Evolutionary conservation across 2,329 filamentous ascomycete species (phyloP), one percentile per base, ranked within the genome.

Genomic region (Westerdykella ornata): DNA sequence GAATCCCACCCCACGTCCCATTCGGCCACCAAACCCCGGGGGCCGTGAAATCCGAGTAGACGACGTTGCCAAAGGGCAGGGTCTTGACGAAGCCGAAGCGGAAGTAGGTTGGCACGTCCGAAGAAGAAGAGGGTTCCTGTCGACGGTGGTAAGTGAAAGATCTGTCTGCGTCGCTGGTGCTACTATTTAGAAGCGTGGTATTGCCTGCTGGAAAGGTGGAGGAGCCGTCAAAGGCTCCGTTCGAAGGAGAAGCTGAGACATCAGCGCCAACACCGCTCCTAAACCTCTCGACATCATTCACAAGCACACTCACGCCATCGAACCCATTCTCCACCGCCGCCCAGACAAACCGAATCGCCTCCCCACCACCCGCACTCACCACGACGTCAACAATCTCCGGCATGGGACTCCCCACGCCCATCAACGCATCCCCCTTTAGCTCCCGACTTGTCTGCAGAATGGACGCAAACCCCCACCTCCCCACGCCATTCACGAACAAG

Each of bases 401-500:
- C 1, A 92, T 70, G 0, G 75, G 68, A 0, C 79, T 80, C 22
- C 22, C 12, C n/a, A n/a, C n/a, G 7, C 79, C 78, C 13, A 69
- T 53, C 40, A 68, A 65, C 1, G 65, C 66, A 37, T 73, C 71
- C 5, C 66, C 80, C 36, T 80, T 80, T 14, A 97, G 68, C 0
- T 81, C 80, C 0, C 68, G 75, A 0, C 84, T 78, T 0, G 92
- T 97, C 67, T 98, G 84, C 13, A 97, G 75, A 32, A 97, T 78
- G 0, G 85, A 76, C 45, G 88, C 89, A 61, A 94, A 97, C 0
- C 88, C 88, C 92, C 92, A 97, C 30, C 90, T 77, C 4, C 89
- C 89, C 44, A 94, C 80, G 39, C 92, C 90, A 60, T 96, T 96
- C 68, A 96, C 81, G 65, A 96, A 97, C 0, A 97, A 75, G 0